These are phyloP conservation scores for Periconia macrospinosa DNA, from an alignment of 2,329 filamentous ascomycete species.

Conservation along the genomic window DNA sequence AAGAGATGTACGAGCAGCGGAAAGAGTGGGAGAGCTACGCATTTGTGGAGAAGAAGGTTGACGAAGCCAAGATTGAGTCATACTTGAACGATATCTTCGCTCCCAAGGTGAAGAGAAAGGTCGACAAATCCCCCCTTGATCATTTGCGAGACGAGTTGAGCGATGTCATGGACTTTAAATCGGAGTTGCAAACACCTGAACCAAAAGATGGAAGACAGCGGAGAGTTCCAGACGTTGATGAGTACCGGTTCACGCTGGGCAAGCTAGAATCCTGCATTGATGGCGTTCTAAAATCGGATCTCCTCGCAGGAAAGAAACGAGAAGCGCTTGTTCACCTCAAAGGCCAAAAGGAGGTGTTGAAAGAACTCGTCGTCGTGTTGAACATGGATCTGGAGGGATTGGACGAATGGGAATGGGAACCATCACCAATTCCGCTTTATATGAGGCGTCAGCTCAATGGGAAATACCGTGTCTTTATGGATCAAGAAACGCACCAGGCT, in stretches of 20 bases:
- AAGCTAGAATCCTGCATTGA: slow-evolving; percentile 51
- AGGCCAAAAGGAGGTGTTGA: slow-evolving; percentile 52
- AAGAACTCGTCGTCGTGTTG: slow-evolving; percentile 59
- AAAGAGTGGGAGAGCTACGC: slow-evolving; percentile 58
- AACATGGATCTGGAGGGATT: slow-evolving; percentile 58
- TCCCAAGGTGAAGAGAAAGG: slow-evolving; percentile 44
- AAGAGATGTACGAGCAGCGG: slow-evolving; percentile 47
- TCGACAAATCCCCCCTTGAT: slow-evolving; percentile 42
- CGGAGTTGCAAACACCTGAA: slow-evolving; percentile 13
- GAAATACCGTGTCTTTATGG: slow-evolving; percentile 62
- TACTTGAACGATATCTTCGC: slow-evolving; percentile 59
- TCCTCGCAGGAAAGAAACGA: slow-evolving; percentile 57
- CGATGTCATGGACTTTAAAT: slow-evolving; percentile 22
- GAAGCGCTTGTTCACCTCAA: slow-evolving; percentile 55
- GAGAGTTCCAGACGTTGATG: slow-evolving; percentile 20
- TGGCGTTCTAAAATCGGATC: slow-evolving; percentile 53
- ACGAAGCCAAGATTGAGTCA: slow-evolving; percentile 48
- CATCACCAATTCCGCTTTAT: slow-evolving; percentile 49
- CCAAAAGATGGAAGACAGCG: slow-evolving; percentile 2
- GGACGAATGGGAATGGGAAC: slow-evolving; percentile 57
- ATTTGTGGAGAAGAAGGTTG: slow-evolving; percentile 54
- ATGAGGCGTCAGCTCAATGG: slow-evolving; percentile 59
- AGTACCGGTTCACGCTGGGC: slow-evolving; percentile 44
- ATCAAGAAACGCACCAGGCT: slow-evolving; percentile 60
- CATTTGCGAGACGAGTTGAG: slow-evolving; percentile 45